Percentiles rank a stretch among this genome's conserved stretches.
Evolutionary conservation across 2,329 filamentous ascomycete genomes (phyloP).

Genomic region (Aspergillus sclerotialis): DNA sequence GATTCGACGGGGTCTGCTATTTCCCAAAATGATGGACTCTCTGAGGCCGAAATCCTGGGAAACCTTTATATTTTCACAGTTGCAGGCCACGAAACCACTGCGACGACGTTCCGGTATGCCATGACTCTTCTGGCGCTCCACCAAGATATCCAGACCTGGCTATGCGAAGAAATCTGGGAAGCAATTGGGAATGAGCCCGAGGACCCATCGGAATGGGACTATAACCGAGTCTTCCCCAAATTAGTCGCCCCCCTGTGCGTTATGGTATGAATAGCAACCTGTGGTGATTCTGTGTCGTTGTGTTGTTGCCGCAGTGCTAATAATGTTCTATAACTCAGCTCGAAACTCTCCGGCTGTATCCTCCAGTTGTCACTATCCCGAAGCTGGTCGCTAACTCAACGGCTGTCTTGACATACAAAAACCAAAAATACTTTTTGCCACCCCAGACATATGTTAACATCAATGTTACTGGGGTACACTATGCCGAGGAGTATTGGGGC

Average conservation of each 20-base stretch:
- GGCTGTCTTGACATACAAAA: slow-evolving; percentile 7
- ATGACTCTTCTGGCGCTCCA: slow-evolving; percentile 40
- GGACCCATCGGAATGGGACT: slow-evolving; percentile 25
- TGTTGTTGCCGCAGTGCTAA: no score
- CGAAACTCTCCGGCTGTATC: slow-evolving; percentile 39
- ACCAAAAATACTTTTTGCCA: slow-evolving; percentile 9
- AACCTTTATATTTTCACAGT: slow-evolving; percentile 46
- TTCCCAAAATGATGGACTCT: slow-evolving; percentile 4
- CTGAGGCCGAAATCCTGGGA: slow-evolving; percentile 39
- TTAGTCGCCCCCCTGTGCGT: slow-evolving; percentile 20
- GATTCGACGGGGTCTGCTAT: neutral
- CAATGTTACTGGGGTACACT: slow-evolving; percentile 12
- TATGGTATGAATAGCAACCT: slow-evolving; percentile 11
- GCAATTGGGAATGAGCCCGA: slow-evolving; percentile 13
- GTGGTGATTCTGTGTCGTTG: no score
- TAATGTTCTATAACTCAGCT: no score
- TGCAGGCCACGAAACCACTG: slow-evolving; percentile 47
- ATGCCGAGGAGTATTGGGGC: slow-evolving; percentile 16
- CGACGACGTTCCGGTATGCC: slow-evolving; percentile 38
- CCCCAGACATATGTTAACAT: slow-evolving; percentile 10
- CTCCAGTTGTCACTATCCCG: slow-evolving; percentile 21
- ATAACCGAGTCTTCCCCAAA: slow-evolving; percentile 31
- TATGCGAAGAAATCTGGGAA: slow-evolving; percentile 33
- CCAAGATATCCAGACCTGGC: slow-evolving; percentile 41
- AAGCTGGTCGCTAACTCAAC: slow-evolving; percentile 20